Conservation (phyloP, 2,329 filamentous ascomycete species). For the Epichloe hybrida region DNA sequence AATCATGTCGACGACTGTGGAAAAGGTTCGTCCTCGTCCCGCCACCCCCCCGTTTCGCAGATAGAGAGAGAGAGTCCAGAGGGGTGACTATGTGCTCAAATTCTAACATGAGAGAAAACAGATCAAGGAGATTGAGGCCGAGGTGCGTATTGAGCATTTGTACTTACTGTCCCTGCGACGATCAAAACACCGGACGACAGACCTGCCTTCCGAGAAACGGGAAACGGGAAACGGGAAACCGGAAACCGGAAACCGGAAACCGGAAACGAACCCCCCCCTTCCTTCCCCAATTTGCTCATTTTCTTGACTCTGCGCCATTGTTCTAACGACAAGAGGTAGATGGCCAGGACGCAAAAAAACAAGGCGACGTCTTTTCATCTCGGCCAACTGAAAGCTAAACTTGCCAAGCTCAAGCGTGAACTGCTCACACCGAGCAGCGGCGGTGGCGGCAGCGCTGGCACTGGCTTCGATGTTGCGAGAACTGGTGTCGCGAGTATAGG, state of each 20-base stretch:
- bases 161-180: too few relatives aligned
- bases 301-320: not conserved
- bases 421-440: conserved; percentile 66
- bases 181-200: too few relatives aligned
- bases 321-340: conserved; percentile 33
- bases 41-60: not conserved
- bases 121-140: conserved; percentile 95
- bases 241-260: too few relatives aligned
- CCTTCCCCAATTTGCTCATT: too few relatives aligned
- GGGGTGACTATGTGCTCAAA: not conserved
- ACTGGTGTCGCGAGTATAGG: conserved; percentile 95
- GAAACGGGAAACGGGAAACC: too few relatives aligned
- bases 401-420: conserved; percentile 95
- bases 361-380: conserved; percentile 90
- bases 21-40: conserved; percentile 56
- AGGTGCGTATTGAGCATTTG: conserved; percentile 44
- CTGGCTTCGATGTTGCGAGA: conserved; percentile 93
- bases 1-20: conserved; percentile 91
- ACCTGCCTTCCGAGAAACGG: too few relatives aligned
- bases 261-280: too few relatives aligned
- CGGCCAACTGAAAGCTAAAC: conserved; percentile 93
- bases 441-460: conserved; percentile 71
- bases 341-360: conserved; percentile 91
- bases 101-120: conserved; percentile 31
- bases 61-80: not conserved